Evolutionary conservation across 768 basidiomycete species (phyloP).

Genomic region (Macrocybe gigantea): DNA sequence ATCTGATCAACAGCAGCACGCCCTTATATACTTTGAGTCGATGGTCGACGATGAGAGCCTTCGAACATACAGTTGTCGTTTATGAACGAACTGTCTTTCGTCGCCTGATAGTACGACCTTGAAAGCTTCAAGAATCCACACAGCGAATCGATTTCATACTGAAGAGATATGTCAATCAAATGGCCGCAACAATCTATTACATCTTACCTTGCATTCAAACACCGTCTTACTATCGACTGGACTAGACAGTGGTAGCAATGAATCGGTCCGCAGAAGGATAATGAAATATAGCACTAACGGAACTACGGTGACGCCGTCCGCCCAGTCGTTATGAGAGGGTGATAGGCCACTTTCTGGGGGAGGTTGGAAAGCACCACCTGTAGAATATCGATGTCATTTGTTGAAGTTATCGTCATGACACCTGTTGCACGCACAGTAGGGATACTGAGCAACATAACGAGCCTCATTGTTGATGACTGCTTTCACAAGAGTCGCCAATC

Average conservation of each 20-base stretch:
- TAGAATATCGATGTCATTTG: not conserved
- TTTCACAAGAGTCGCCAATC: constrained; percentile 61
- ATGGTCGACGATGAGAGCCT: not conserved
- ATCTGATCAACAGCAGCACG: constrained; percentile 61
- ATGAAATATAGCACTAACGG: constrained; percentile 43
- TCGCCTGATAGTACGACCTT: constrained; percentile 64
- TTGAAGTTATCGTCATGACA: not conserved
- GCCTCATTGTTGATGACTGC: constrained; percentile 83
- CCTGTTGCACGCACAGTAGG: constrained; percentile 54
- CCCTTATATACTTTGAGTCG: constrained; percentile 37
- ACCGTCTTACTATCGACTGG: constrained; percentile 66
- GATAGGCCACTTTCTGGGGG: constrained; percentile 67
- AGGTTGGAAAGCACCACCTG: constrained; percentile 72
- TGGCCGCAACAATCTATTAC: not conserved
- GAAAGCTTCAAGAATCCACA: constrained; percentile 79
- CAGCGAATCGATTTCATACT: constrained; percentile 79
- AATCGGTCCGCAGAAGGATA: not conserved
- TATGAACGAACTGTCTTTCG: constrained; percentile 67
- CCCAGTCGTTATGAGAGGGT: constrained; percentile 64
- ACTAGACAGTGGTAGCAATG: constrained; percentile 24
- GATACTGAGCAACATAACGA: constrained; percentile 63
- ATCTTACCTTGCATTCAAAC: constrained; percentile 73
- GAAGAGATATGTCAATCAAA: not conserved
- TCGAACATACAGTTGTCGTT: constrained; percentile 53
- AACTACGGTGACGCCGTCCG: constrained; percentile 63